phyloP scores from a whole-genome alignment of 2,329 filamentous ascomycete species.

The Cadophora gregata region DNA sequence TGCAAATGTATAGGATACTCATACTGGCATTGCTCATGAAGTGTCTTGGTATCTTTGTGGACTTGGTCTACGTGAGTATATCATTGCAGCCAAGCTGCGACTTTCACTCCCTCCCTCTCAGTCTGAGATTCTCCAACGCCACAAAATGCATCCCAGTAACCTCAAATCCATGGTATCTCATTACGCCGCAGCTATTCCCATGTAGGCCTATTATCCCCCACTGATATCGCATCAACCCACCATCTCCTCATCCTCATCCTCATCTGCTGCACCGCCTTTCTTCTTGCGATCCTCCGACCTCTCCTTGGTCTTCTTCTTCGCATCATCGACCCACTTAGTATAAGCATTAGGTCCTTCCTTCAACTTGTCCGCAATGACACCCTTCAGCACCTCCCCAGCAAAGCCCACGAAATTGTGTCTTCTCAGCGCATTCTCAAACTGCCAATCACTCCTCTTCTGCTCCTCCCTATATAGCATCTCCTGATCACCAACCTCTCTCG shows the following conservation, averaged over 20 bases:
- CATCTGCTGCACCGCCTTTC: slow-evolving; percentile 34
- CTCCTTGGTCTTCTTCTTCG: slow-evolving; percentile 61
- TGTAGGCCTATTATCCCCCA: slow-evolving; percentile 1
- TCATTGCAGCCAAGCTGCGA: neutral
- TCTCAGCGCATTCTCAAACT: slow-evolving; percentile 91
- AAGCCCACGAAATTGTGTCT: slow-evolving; percentile 97
- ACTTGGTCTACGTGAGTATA: neutral
- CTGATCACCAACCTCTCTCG: slow-evolving; percentile 80
- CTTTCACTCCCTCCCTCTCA: neutral
- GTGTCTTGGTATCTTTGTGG: neutral
- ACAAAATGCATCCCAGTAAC: slow-evolving; percentile 24
- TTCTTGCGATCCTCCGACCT: slow-evolving; percentile 41
- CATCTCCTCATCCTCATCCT: slow-evolving; percentile 43
- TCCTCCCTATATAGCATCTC: slow-evolving; percentile 82
- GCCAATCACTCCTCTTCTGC: slow-evolving; percentile 84
- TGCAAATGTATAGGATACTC: neutral
- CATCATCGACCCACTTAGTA: slow-evolving; percentile 74
- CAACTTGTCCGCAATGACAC: slow-evolving; percentile 78
- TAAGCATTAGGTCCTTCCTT: slow-evolving; percentile 69
- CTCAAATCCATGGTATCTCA: slow-evolving; percentile 23
- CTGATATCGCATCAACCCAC: slow-evolving; percentile 33
- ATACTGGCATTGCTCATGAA: neutral
- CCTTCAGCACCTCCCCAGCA: slow-evolving; percentile 87
- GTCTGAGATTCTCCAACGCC: slow-evolving; percentile 20
- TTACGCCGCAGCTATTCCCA: slow-evolving; percentile 19